Percentiles rank a stretch among this genome's conserved stretches.
Conservation (phyloP, 148 eudicot genomes). For the Vaccinium myrtillus region DNA sequence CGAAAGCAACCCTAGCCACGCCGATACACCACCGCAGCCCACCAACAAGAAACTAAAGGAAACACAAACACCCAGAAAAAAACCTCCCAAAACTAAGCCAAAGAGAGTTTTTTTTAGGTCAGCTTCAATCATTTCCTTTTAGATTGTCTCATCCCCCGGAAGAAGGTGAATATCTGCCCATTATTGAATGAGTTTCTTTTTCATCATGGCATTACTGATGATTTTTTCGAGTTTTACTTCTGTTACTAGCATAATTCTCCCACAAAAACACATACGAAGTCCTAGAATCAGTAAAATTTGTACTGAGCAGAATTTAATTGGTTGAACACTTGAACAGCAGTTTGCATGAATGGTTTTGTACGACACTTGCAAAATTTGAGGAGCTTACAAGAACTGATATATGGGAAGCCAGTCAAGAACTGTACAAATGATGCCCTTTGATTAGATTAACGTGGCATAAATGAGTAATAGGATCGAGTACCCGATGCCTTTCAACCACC, state of each 20-base stretch:
- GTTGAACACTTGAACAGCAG: background rate
- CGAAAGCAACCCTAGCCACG: too few species aligned
- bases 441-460: background rate
- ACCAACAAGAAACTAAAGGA: too few species aligned
- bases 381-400: background rate
- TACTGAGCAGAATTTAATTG: background rate
- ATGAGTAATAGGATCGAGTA: background rate
- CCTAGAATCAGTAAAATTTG: background rate
- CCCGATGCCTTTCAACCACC: constrained; percentile 29
- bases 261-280: background rate
- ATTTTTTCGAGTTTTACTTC: background rate
- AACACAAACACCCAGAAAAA: too few species aligned
- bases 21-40: too few species aligned
- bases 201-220: background rate
- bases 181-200: background rate
- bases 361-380: background rate
- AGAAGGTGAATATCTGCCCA: background rate
- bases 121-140: too few species aligned
- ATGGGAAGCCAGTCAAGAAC: background rate
- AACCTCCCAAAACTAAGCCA: too few species aligned
- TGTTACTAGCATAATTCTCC: background rate
- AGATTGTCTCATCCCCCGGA: too few species aligned
- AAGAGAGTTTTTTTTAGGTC: too few species aligned
- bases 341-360: constrained; percentile 13
- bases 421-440: background rate